Conservation (phyloP, 768 basidiomycete species). For the Hygrocybe coccinea region DNA sequence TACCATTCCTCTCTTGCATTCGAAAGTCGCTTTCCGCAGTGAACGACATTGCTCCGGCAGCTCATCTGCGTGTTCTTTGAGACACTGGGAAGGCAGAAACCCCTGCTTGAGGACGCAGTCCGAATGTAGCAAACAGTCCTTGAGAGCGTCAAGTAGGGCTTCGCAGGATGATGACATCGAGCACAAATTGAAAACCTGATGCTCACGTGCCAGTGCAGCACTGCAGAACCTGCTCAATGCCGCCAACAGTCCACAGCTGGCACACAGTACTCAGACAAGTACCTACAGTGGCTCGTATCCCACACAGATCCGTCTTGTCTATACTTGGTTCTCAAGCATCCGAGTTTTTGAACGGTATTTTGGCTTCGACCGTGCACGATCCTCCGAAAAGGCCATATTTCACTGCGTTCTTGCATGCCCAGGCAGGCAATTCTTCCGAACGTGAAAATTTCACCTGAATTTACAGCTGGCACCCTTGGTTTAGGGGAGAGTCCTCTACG, state of each 20-base stretch:
- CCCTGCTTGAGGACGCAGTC: slow-evolving; percentile 84
- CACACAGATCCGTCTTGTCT: slow-evolving; percentile 64
- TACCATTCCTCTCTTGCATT: slow-evolving; percentile 90
- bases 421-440: slow-evolving; percentile 42
- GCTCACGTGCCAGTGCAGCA: neutral
- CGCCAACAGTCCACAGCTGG: neutral
- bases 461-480: slow-evolving; percentile 10
- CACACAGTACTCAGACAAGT: slow-evolving; percentile 9
- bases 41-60: slow-evolving; percentile 78
- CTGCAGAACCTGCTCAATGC: no score
- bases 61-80: slow-evolving; percentile 66
- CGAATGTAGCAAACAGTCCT: slow-evolving; percentile 76
- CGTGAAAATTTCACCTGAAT: slow-evolving; percentile 3
- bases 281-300: slow-evolving; percentile 57
- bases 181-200: no score
- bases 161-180: slow-evolving; percentile 79
- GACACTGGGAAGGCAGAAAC: slow-evolving; percentile 77
- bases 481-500: slow-evolving; percentile 86
- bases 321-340: slow-evolving; percentile 76
- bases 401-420: slow-evolving; percentile 73
- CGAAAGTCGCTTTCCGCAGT: slow-evolving; percentile 76
- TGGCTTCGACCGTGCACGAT: slow-evolving; percentile 46
- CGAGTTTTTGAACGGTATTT: slow-evolving; percentile 77
- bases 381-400: slow-evolving; percentile 53
- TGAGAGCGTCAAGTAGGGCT: slow-evolving; percentile 69